Percentiles rank a stretch among this genome's conserved stretches.
phyloP scores from a whole-genome alignment of 805 yeast genomes.

The Tanozyma kutaoensis region DNA sequence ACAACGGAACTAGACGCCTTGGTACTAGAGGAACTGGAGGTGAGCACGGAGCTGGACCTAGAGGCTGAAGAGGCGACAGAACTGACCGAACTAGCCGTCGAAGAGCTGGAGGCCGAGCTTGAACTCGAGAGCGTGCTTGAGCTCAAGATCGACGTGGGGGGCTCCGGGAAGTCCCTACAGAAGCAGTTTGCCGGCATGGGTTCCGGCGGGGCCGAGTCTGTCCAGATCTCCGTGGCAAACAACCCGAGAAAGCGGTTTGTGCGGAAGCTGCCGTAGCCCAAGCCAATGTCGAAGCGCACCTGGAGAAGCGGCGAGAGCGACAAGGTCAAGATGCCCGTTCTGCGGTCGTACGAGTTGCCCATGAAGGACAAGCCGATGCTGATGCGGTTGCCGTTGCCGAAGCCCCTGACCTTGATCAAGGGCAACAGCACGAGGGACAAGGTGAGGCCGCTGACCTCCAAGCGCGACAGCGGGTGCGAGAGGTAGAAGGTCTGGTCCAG shows the following conservation, averaged over 20 bases:
- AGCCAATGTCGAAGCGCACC: constrained; percentile 1
- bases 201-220: background rate
- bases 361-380: background rate
- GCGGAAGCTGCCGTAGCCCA: constrained; percentile 1
- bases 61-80: no score
- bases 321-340: constrained; percentile 1
- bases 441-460: constrained; percentile 4
- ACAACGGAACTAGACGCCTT: no score
- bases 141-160: background rate
- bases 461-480: constrained; percentile 2
- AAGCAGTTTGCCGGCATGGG: background rate
- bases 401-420: constrained; percentile 1
- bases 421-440: background rate
- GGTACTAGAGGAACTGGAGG: no score
- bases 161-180: background rate
- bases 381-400: constrained; percentile 1
- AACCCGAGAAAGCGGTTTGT: background rate
- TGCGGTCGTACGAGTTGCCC: background rate
- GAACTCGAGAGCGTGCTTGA: no score
- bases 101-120: no score
- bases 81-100: no score
- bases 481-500: constrained; percentile 1
- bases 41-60: no score
- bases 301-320: background rate
- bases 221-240: background rate